Evolutionary conservation across 805 yeast species (phyloP).

Genomic region (Yamadazyma nakazawae): DNA sequence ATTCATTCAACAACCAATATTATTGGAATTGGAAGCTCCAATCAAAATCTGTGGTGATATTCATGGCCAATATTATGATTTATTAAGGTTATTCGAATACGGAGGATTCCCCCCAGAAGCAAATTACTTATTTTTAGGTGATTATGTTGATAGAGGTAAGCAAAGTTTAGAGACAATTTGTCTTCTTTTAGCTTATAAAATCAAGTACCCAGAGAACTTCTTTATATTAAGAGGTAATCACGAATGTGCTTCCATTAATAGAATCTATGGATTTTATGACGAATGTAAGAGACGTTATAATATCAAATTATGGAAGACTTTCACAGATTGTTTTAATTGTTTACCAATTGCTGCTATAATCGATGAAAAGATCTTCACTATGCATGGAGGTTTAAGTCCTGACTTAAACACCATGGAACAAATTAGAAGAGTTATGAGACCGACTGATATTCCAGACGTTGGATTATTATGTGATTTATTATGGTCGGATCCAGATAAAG

Average conservation of each 20-base stretch:
- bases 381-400: slow-evolving; percentile 99
- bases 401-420: slow-evolving; percentile 98
- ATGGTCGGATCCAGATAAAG: slow-evolving; percentile 99
- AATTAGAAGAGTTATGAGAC: slow-evolving; percentile 98
- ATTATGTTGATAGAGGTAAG: slow-evolving; percentile 97
- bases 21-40: slow-evolving; percentile 95
- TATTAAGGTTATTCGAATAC: slow-evolving; percentile 90
- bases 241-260: slow-evolving; percentile 96
- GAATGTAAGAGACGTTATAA: slow-evolving; percentile 98
- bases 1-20: slow-evolving; percentile 94
- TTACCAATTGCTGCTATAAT: slow-evolving; percentile 97
- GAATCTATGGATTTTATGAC: slow-evolving; percentile 97
- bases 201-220: slow-evolving; percentile 97
- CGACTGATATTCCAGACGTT: slow-evolving; percentile 98
- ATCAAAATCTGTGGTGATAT: slow-evolving; percentile 97
- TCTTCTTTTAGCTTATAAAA: slow-evolving; percentile 88
- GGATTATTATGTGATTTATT: slow-evolving; percentile 93
- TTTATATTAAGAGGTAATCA: slow-evolving; percentile 97
- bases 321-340: slow-evolving; percentile 97
- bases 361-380: slow-evolving; percentile 95
- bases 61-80: slow-evolving; percentile 97
- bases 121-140: slow-evolving; percentile 91
- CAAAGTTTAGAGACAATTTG: slow-evolving; percentile 96
- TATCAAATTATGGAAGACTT: slow-evolving; percentile 97
- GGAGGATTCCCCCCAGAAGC: slow-evolving; percentile 99